Evolutionary conservation across 805 yeast genomes (phyloP).

Genomic region (Kuraishia hungarica): DNA sequence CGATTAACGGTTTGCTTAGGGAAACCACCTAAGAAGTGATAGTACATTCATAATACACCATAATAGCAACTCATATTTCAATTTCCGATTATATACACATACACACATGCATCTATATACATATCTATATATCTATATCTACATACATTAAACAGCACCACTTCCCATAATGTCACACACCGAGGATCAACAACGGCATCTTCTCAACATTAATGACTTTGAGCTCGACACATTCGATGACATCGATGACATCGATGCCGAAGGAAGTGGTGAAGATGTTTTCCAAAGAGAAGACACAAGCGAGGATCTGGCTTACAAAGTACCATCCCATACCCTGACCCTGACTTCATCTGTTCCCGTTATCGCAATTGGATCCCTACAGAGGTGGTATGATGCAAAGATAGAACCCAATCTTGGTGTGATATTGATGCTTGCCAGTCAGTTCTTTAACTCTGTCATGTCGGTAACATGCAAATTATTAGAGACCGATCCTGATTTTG

Average conservation of each 20-base stretch:
- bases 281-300: background rate
- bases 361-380: background rate
- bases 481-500: slow-evolving; percentile 53
- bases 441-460: slow-evolving; percentile 73
- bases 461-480: slow-evolving; percentile 66
- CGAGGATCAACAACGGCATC: background rate
- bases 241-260: background rate
- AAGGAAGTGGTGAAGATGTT: background rate
- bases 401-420: slow-evolving; percentile 43
- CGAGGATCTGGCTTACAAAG: background rate
- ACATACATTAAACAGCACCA: background rate
- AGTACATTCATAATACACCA: background rate
- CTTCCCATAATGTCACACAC: background rate
- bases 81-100: too few relatives aligned
- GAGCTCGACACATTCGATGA: background rate
- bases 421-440: slow-evolving; percentile 48
- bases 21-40: too few relatives aligned
- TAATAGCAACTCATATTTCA: too few relatives aligned
- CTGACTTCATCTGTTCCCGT: background rate
- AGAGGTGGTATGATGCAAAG: background rate
- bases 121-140: too few relatives aligned
- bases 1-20: too few relatives aligned
- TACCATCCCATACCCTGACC: background rate
- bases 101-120: background rate
- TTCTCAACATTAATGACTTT: background rate